Percentiles rank a stretch among this genome's conserved stretches.
phyloP scores from a whole-genome alignment of 129 eudicot genomes.

The Helichrysum umbraculigerum region DNA sequence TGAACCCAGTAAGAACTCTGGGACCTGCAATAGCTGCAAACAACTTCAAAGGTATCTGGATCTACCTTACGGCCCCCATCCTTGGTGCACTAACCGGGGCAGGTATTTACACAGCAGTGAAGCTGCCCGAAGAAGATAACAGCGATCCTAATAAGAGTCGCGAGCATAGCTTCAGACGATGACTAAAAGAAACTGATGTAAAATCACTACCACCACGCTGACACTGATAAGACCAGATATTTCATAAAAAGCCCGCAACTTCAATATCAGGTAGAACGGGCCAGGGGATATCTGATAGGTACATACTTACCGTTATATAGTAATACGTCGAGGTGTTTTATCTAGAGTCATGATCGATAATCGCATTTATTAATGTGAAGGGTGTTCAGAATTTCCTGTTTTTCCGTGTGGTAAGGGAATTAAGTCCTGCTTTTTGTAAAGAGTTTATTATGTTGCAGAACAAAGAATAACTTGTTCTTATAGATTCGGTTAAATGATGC shows the following conservation, averaged over 20 bases:
- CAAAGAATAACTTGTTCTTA: too few relatives aligned
- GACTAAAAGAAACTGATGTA: constrained; percentile 17
- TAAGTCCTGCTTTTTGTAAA: neutral
- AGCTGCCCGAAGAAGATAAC: constrained; percentile 64
- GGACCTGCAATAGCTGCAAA: constrained; percentile 94
- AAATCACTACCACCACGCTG: neutral
- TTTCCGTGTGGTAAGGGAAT: neutral
- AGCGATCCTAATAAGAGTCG: constrained; percentile 44
- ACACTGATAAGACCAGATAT: constrained; percentile 22
- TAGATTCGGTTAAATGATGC: too few relatives aligned
- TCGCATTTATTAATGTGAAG: constrained; percentile 12
- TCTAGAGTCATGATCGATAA: constrained; percentile 16
- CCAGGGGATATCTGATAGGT: constrained; percentile 24
- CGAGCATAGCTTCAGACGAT: constrained; percentile 66
- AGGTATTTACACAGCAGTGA: constrained; percentile 74
- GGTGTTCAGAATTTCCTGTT: neutral
- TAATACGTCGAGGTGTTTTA: constrained; percentile 30
- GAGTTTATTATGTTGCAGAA: neutral
- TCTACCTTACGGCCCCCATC: constrained; percentile 88
- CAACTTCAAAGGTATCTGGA: constrained; percentile 85
- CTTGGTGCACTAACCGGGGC: constrained; percentile 91
- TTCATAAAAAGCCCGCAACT: neutral
- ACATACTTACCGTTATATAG: constrained; percentile 1
- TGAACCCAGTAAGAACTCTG: constrained; percentile 89
- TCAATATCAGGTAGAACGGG: neutral